Evolutionary conservation across 2,329 filamentous ascomycete genomes (phyloP).

Genomic region (Lasiodiplodia citricola): DNA sequence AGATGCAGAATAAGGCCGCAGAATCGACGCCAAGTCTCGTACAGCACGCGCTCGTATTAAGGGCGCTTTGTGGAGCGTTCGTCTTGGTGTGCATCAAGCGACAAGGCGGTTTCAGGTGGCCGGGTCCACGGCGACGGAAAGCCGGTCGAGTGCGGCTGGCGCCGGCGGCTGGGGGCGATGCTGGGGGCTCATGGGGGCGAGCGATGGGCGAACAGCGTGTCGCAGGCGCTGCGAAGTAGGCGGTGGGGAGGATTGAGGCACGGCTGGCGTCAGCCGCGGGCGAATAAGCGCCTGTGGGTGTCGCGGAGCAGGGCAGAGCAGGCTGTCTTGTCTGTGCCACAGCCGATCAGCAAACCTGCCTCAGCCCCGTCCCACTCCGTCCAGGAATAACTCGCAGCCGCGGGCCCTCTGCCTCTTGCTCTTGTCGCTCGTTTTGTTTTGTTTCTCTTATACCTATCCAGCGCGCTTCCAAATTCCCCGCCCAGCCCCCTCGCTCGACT

Average conservation of each 20-base stretch:
- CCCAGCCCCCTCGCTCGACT: background rate
- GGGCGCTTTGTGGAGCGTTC: slow-evolving; percentile 4
- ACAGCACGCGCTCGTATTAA: slow-evolving; percentile 17
- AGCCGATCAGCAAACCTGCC: slow-evolving; percentile 24
- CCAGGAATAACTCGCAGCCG: slow-evolving; percentile 24
- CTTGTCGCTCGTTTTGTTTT: slow-evolving; percentile 13
- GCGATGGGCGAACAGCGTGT: background rate
- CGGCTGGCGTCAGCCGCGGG: background rate
- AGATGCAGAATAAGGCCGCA: slow-evolving; percentile 8
- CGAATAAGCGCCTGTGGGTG: slow-evolving; percentile 4
- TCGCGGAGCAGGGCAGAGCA: background rate
- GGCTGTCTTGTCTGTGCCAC: slow-evolving; percentile 19
- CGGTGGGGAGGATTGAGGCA: background rate
- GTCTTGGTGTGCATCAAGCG: slow-evolving; percentile 12
- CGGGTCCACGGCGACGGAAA: slow-evolving; percentile 9
- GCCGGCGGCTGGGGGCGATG: background rate
- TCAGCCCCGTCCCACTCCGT: slow-evolving; percentile 23
- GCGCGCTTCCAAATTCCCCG: background rate
- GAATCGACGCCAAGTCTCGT: slow-evolving; percentile 13
- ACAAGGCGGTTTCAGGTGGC: slow-evolving; percentile 14
- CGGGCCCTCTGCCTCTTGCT: slow-evolving; percentile 15
- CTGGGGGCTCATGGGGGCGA: background rate
- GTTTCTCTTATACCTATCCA: background rate
- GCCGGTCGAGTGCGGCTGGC: slow-evolving; percentile 2
- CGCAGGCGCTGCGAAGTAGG: background rate